A percentile compares a stretch with the other conserved stretches of the same genome.
Conservation (phyloP, 768 basidiomycete species). For the Tulasnella sp. region DNA sequence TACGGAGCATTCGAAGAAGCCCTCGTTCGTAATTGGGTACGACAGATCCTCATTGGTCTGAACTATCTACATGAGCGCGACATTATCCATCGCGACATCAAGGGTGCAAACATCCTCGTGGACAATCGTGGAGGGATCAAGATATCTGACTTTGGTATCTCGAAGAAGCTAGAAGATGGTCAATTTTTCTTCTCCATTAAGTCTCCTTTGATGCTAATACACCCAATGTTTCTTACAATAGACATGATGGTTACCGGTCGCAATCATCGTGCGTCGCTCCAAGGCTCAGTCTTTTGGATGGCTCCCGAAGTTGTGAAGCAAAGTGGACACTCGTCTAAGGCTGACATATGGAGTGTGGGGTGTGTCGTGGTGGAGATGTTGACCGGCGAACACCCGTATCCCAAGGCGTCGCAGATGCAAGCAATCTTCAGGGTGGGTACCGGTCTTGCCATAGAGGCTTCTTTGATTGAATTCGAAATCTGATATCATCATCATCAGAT, state of each 20-base stretch:
- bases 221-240: slow-evolving; percentile 23
- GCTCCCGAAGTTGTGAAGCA: slow-evolving; percentile 98
- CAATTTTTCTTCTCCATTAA: slow-evolving; percentile 29
- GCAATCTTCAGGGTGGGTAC: slow-evolving; percentile 90
- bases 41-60: slow-evolving; percentile 81
- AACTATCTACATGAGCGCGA: slow-evolving; percentile 86
- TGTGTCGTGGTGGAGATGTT: slow-evolving; percentile 95
- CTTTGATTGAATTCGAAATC: too few species aligned
- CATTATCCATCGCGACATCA: slow-evolving; percentile 97
- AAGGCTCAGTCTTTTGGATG: slow-evolving; percentile 99
- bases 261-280: slow-evolving; percentile 80
- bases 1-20: slow-evolving; percentile 94
- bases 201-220: slow-evolving; percentile 24
- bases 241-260: slow-evolving; percentile 43
- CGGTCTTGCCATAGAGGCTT: background rate
- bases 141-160: slow-evolving; percentile 94
- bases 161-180: slow-evolving; percentile 96
- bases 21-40: slow-evolving; percentile 83
- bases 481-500: slow-evolving; percentile 47
- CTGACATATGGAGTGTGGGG: slow-evolving; percentile 95
- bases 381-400: slow-evolving; percentile 92
- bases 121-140: slow-evolving; percentile 98
- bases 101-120: slow-evolving; percentile 95
- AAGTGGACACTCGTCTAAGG: slow-evolving; percentile 79
- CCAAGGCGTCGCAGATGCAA: slow-evolving; percentile 96